These are phyloP conservation scores for Solanum dulcamara DNA, from an alignment of 257 asterid species.

Conservation along the genomic window DNA sequence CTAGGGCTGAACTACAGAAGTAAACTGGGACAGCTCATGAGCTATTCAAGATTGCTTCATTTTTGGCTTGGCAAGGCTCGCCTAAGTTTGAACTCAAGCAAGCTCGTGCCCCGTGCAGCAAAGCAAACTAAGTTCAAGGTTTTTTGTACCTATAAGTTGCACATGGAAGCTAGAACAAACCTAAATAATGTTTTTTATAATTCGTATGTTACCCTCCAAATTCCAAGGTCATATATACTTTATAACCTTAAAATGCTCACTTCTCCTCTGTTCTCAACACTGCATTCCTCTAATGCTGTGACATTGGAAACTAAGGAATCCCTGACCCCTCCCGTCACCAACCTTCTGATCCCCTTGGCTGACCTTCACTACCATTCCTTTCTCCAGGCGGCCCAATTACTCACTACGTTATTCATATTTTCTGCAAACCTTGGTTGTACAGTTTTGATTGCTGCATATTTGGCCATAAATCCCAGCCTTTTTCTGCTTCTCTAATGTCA, in stretches of 20 bases:
- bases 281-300: not conserved
- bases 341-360: not conserved
- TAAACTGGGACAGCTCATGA: not conserved
- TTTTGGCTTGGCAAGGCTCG: not conserved
- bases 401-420: not conserved
- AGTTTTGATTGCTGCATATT: not conserved
- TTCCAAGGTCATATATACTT: not conserved
- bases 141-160: not conserved
- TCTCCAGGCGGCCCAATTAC: not conserved
- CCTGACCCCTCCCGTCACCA: not conserved
- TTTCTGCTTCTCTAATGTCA: not conserved
- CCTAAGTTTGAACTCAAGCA: not conserved
- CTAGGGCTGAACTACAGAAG: not conserved
- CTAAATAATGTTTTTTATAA: not conserved
- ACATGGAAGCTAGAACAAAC: not conserved
- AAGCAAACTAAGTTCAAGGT: not conserved
- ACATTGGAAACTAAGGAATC: not conserved
- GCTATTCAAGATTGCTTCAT: not conserved
- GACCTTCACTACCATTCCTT: not conserved
- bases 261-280: not conserved
- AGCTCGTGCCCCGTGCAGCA: not conserved
- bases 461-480: not conserved
- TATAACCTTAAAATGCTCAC: not conserved
- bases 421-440: not conserved
- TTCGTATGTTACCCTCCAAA: not conserved